Evolutionary conservation across 176 grass and related monocot genomes (phyloP).

Genomic region (Tillandsia leiboldiana): DNA sequence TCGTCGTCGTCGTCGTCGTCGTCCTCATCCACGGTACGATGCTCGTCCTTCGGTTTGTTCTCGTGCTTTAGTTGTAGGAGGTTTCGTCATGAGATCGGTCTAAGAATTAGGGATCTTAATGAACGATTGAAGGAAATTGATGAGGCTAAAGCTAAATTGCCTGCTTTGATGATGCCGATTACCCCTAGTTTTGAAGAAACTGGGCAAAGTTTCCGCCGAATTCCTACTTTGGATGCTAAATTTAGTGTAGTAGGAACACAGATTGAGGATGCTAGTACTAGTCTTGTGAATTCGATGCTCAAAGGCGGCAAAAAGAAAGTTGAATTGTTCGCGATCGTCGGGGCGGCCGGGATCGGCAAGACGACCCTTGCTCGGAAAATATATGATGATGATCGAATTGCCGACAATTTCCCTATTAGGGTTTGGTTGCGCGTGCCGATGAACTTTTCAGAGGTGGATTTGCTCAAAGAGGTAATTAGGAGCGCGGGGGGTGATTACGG

Average conservation of each 20-base stretch:
- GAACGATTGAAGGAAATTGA: slow-evolving; percentile 37
- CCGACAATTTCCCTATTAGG: slow-evolving; percentile 44
- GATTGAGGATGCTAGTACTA: slow-evolving; percentile 23
- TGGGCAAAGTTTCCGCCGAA: not conserved
- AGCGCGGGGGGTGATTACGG: slow-evolving; percentile 20
- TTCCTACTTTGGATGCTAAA: not conserved
- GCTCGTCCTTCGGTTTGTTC: slow-evolving; percentile 36
- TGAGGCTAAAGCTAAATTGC: slow-evolving; percentile 32
- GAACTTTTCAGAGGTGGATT: slow-evolving; percentile 34
- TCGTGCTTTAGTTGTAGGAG: slow-evolving; percentile 7
- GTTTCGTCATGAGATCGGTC: slow-evolving; percentile 48
- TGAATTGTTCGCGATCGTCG: slow-evolving; percentile 50
- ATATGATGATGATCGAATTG: slow-evolving; percentile 44
- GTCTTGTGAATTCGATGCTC: slow-evolving; percentile 50
- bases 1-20: not conserved
- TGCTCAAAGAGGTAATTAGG: slow-evolving; percentile 48
- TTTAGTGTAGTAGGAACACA: slow-evolving; percentile 33
- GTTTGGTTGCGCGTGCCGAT: slow-evolving; percentile 48
- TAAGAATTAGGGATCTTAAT: slow-evolving; percentile 43
- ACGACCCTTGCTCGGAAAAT: slow-evolving; percentile 54
- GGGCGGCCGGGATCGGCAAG: slow-evolving; percentile 62
- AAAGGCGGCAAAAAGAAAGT: slow-evolving; percentile 60
- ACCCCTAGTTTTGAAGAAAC: slow-evolving; percentile 8
- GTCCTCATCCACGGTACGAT: not conserved
- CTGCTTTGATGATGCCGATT: slow-evolving; percentile 10